Evolutionary conservation across 73 alveolate genomes (phyloP).

Genomic region (Paramecium sonneborni): DNA sequence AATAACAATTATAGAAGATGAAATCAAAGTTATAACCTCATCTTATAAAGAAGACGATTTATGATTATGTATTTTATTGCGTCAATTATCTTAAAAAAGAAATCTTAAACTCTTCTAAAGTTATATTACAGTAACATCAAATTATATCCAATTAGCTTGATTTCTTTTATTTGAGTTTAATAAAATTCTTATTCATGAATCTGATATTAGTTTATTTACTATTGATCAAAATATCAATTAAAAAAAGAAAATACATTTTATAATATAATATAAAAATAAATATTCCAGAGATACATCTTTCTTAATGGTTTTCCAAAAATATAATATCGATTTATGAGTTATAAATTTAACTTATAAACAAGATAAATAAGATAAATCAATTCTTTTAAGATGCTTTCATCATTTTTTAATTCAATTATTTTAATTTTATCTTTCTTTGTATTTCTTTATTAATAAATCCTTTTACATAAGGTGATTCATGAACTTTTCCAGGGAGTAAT

Average conservation of each 20-base stretch:
- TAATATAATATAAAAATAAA: no score
- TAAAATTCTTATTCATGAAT: not conserved
- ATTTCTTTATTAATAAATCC: slow-evolving; percentile 28
- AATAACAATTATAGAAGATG: not conserved
- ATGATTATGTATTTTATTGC: not conserved
- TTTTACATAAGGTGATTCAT: slow-evolving; percentile 33
- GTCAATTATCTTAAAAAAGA: not conserved
- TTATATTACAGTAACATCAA: no score
- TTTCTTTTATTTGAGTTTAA: not conserved
- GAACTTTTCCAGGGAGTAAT: not conserved
- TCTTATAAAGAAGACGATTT: not conserved
- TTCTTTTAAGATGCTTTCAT: slow-evolving; percentile 5
- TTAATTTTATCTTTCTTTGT: not conserved
- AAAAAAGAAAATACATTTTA: no score
- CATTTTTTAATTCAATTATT: slow-evolving; percentile 31
- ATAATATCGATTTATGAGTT: not conserved
- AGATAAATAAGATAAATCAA: not conserved
- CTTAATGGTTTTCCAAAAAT: no score
- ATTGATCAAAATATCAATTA: not conserved
- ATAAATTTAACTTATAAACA: not conserved
- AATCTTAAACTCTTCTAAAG: no score
- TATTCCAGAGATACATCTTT: no score
- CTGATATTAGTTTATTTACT: not conserved
- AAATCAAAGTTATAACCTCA: not conserved
- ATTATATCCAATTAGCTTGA: no score